Base-by-base conservation (phyloP, 805 yeast species). In the Henningerozyma blattae region DNA sequence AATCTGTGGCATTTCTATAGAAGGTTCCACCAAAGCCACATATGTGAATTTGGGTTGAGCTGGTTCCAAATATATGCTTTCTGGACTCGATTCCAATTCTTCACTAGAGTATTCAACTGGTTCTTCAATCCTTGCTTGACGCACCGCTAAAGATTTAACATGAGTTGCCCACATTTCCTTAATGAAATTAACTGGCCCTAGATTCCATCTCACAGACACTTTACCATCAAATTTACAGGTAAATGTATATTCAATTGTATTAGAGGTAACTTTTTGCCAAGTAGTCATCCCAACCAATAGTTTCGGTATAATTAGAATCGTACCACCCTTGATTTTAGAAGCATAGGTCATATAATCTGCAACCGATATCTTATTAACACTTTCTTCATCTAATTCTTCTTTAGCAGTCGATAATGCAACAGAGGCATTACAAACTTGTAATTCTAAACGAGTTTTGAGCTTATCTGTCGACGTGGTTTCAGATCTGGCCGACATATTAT, bases 161-260 rank as follows among this genome's bases (percentile, higher is more conserved):
- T 91, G 95, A 3, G 86, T 72, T 12, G 85, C 70, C 77, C 87
- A 81, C 94, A 91, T 86, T 47, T 85, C 95, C 24, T 94, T 66
- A 22, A 91, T 84, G 42, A 85, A 85, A 47, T 81, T 83, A 15
- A 91, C 77, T 0, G 94, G 78, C 0, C 97, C 96, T 19, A 91
- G 60, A 52, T 91, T 91, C 98, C 98, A 91, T 32, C 84, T 70
- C 1, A 91, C 76, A 39, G 85, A 94, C 27, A 91, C 91, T 13
- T 84, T 75, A 18, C 95, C 96, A 7, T 84, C 94, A 61, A 91
- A 85, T 2, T 75, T 64, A 32, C 91, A 75, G 30, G 66, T 67
- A 54, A 72, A 91, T 2, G 67, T 61, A 48, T 77, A 85, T 45
- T 80, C 78, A 28, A 91, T 70, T 4, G 64, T 40, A 29, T 70